phyloP scores from a whole-genome alignment of 768 basidiomycete genomes.

The Hydnomerulius pinastri region DNA sequence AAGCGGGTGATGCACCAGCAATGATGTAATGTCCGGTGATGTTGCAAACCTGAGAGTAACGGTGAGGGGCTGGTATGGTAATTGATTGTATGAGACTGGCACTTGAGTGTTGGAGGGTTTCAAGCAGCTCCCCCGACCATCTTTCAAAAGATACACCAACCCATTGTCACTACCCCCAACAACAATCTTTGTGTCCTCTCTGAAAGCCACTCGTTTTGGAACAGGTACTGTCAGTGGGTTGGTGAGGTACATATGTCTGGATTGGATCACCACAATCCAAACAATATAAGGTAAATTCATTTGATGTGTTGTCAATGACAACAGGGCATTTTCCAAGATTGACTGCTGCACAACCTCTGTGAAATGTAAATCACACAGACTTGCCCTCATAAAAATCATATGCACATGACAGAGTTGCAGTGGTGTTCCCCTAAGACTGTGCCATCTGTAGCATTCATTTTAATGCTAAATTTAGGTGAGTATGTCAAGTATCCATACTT shows the following conservation, averaged over 20 bases:
- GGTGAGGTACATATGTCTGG: background rate
- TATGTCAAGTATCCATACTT: too few relatives aligned
- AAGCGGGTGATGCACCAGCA: background rate
- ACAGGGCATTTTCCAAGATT: background rate
- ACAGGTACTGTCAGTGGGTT: background rate
- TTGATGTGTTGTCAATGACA: slow-evolving; percentile 6
- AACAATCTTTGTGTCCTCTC: slow-evolving; percentile 5
- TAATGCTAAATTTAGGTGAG: slow-evolving; percentile 3
- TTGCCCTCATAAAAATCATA: background rate
- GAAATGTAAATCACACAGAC: background rate
- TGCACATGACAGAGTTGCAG: slow-evolving; percentile 8
- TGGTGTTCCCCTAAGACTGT: background rate
- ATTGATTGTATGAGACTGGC: background rate
- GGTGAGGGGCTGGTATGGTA: background rate
- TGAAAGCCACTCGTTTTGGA: slow-evolving; percentile 10
- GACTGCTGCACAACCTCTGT: slow-evolving; percentile 7
- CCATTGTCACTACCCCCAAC: slow-evolving; percentile 9
- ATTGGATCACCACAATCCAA: background rate
- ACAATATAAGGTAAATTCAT: slow-evolving; percentile 7
- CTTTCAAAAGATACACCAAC: slow-evolving; percentile 3
- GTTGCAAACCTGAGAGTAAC: background rate
- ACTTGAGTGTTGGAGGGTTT: background rate
- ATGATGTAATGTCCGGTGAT: background rate
- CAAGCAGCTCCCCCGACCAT: background rate
- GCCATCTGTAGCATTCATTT: slow-evolving; percentile 4